These are phyloP conservation scores for Lepidium aucheri DNA, from an alignment of 345 rosid genomes.

Conservation along the genomic window DNA sequence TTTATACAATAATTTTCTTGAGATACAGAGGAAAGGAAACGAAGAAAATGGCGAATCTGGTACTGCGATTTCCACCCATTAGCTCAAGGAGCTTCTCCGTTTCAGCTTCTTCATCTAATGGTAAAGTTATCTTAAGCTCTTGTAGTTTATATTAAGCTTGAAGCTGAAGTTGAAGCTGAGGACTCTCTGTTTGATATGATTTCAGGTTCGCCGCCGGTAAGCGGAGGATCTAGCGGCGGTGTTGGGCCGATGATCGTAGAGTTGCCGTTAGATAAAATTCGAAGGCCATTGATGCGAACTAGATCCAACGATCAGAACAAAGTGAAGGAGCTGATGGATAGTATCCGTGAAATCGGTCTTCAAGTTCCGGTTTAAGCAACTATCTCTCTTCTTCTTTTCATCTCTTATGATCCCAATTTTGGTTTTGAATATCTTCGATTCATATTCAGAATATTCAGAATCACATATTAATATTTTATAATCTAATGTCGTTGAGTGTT, in stretches of 20 bases:
- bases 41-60: slow-evolving; percentile 50
- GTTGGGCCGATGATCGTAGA: slow-evolving; percentile 62
- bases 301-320: slow-evolving; percentile 76
- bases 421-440: neutral
- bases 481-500: neutral
- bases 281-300: slow-evolving; percentile 78
- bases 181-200: neutral
- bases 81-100: slow-evolving; percentile 46
- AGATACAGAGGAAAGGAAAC: neutral
- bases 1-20: neutral
- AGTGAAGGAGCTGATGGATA: slow-evolving; percentile 81
- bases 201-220: slow-evolving; percentile 30
- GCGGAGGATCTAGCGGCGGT: slow-evolving; percentile 22
- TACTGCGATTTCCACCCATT: slow-evolving; percentile 32
- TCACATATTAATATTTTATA: neutral
- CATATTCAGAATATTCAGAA: neutral
- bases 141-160: neutral
- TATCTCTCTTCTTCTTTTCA: neutral
- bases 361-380: slow-evolving; percentile 70
- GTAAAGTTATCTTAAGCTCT: slow-evolving; percentile 15
- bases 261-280: slow-evolving; percentile 65
- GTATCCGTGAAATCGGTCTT: slow-evolving; percentile 70
- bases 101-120: slow-evolving; percentile 59
- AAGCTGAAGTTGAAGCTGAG: neutral
- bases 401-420: neutral